A percentile compares a stretch with the other conserved stretches of the same genome.
These are phyloP conservation scores for Adiantum capillusveneris DNA, from an alignment of 75 land plant species.

Conservation along the genomic window DNA sequence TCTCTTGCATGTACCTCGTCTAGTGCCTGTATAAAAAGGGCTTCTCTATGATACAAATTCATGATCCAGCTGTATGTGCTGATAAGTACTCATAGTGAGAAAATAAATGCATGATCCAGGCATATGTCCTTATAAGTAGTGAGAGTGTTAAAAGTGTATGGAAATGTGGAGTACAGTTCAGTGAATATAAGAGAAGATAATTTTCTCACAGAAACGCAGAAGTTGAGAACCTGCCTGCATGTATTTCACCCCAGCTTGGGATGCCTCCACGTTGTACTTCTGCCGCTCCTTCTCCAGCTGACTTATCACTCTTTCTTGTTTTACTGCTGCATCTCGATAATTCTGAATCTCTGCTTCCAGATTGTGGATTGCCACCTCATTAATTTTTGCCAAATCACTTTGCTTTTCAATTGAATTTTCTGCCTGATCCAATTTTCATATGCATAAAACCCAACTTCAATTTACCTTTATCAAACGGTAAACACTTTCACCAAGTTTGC, in stretches of 20 bases:
- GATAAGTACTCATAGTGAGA: too few relatives aligned
- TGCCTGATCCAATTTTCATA: too few relatives aligned
- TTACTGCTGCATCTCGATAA: constrained; percentile 12
- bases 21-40: constrained; percentile 17
- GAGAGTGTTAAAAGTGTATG: too few relatives aligned
- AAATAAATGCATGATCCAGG: too few relatives aligned
- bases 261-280: constrained; percentile 16
- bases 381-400: constrained; percentile 26
- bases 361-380: constrained; percentile 25
- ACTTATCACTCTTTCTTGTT: constrained; percentile 18
- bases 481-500: too few relatives aligned
- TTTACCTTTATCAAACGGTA: too few relatives aligned
- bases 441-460: too few relatives aligned
- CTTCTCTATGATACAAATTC: not conserved
- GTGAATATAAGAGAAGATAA: not conserved
- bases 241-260: constrained; percentile 20
- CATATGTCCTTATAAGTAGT: too few relatives aligned
- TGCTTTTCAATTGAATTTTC: constrained; percentile 26
- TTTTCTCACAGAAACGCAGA: too few relatives aligned
- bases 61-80: too few relatives aligned
- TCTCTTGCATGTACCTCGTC: constrained; percentile 23
- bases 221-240: constrained; percentile 14
- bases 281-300: constrained; percentile 17
- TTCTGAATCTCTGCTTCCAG: constrained; percentile 24
- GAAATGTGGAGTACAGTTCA: not conserved